These are phyloP conservation scores for Hypoxylon sp. DNA, from an alignment of 2,329 filamentous ascomycete genomes.

Conservation along the genomic window DNA sequence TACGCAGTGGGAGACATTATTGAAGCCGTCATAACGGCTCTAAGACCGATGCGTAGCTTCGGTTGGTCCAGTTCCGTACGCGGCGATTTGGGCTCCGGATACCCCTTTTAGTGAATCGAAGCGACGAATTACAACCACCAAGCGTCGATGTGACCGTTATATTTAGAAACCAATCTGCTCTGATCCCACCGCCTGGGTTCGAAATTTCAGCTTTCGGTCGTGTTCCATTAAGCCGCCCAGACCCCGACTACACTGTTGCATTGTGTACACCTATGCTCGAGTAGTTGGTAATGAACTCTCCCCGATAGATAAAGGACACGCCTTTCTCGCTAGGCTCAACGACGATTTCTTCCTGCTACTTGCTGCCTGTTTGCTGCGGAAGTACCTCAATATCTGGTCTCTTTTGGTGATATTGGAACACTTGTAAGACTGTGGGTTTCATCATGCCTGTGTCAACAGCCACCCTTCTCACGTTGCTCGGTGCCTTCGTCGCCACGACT, in stretches of 20 bases:
- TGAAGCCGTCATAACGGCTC: constrained; percentile 10
- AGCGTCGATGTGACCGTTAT: constrained; percentile 5
- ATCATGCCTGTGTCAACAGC: constrained; percentile 42
- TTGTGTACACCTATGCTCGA: constrained; percentile 13
- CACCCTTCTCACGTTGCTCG: constrained; percentile 42
- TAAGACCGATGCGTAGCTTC: constrained; percentile 38
- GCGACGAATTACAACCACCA: constrained; percentile 23
- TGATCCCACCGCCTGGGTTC: constrained; percentile 22
- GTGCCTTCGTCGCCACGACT: constrained; percentile 47
- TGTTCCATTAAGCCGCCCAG: constrained; percentile 3
- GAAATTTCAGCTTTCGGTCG: constrained; percentile 2
- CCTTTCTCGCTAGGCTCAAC: background rate
- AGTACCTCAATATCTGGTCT: background rate
- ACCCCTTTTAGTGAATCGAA: constrained; percentile 31
- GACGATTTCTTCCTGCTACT: background rate
- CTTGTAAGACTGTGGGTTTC: constrained; percentile 2
- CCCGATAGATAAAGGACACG: constrained; percentile 26
- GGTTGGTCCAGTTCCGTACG: constrained; percentile 40
- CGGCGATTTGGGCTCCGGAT: constrained; percentile 40
- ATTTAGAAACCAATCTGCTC: constrained; percentile 16
- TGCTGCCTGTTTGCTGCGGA: background rate
- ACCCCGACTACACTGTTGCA: constrained; percentile 19
- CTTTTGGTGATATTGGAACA: background rate
- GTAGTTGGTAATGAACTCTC: constrained; percentile 8
- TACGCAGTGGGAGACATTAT: background rate